phyloP scores from a whole-genome alignment of 441 rosid species.

The Hypseocharis bilobata region DNA sequence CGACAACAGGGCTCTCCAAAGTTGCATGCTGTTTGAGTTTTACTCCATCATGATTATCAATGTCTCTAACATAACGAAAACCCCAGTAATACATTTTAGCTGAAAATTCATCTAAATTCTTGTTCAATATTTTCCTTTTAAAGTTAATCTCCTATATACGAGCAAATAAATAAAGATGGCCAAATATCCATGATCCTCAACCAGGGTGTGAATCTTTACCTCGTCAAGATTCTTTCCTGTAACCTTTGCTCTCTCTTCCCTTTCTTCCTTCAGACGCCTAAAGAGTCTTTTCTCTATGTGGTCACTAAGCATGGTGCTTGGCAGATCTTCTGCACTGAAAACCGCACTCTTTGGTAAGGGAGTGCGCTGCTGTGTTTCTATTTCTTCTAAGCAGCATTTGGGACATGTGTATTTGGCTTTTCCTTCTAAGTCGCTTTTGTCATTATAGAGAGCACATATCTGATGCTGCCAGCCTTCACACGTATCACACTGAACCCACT shows the following conservation, averaged over 20 bases:
- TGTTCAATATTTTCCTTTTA: too few relatives aligned
- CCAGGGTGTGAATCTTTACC: slow-evolving; percentile 35
- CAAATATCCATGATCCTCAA: not conserved
- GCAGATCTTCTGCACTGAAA: slow-evolving; percentile 94
- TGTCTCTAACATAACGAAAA: too few relatives aligned
- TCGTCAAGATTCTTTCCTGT: slow-evolving; percentile 85
- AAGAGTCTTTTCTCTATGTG: slow-evolving; percentile 84
- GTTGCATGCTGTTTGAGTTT: too few relatives aligned
- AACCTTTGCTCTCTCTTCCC: slow-evolving; percentile 76
- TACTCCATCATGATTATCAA: too few relatives aligned
- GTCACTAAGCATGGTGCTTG: slow-evolving; percentile 89
- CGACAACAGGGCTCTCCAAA: too few relatives aligned
- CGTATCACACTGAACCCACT: slow-evolving; percentile 99
- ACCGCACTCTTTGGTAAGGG: slow-evolving; percentile 96
- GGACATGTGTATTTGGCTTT: slow-evolving; percentile 99
- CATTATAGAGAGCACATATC: slow-evolving; percentile 93
- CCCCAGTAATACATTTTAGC: too few relatives aligned
- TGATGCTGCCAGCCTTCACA: slow-evolving; percentile 99
- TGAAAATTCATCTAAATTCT: too few relatives aligned
- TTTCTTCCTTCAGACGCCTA: slow-evolving; percentile 69
- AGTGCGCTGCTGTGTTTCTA: slow-evolving; percentile 76
- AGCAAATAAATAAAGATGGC: not conserved
- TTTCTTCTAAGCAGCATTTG: slow-evolving; percentile 78
- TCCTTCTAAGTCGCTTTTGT: slow-evolving; percentile 90
- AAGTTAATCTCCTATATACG: too few relatives aligned